These are phyloP conservation scores for Canna indica DNA, from an alignment of 176 grass and related monocot species.

Conservation along the genomic window DNA sequence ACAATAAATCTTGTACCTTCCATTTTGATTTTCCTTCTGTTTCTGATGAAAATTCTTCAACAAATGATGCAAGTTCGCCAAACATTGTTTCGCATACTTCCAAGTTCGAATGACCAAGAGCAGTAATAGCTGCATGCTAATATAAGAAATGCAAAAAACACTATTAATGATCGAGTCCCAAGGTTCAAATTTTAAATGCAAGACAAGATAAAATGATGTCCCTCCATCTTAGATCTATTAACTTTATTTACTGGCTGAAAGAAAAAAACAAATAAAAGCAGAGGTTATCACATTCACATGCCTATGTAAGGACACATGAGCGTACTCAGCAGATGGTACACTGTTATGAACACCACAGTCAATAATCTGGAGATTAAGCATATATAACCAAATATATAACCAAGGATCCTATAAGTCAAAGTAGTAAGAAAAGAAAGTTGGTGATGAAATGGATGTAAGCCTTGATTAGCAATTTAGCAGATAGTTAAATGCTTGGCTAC, in stretches of 20 bases:
- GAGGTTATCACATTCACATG: no score
- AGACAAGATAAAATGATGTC: neutral
- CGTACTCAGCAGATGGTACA: neutral
- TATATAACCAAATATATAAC: no score
- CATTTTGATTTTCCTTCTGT: conserved; percentile 90
- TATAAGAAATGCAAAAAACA: neutral
- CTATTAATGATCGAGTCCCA: neutral
- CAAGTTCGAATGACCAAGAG: conserved; percentile 84
- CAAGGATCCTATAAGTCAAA: no score
- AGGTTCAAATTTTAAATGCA: neutral
- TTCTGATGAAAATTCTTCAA: conserved; percentile 91
- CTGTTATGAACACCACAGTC: neutral
- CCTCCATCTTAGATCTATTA: neutral
- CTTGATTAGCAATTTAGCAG: no score
- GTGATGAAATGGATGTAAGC: no score
- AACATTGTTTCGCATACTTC: conserved; percentile 93
- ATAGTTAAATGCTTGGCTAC: no score
- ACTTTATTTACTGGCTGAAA: neutral
- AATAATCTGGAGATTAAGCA: no score
- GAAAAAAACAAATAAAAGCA: neutral
- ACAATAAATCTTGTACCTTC: conserved; percentile 47
- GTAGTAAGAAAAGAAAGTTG: no score
- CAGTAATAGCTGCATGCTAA: conserved; percentile 81
- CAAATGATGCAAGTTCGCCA: conserved; percentile 69
- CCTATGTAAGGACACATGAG: neutral